Conservation (phyloP, 179 eudicot species). For the Sideroxylon spinosum region DNA sequence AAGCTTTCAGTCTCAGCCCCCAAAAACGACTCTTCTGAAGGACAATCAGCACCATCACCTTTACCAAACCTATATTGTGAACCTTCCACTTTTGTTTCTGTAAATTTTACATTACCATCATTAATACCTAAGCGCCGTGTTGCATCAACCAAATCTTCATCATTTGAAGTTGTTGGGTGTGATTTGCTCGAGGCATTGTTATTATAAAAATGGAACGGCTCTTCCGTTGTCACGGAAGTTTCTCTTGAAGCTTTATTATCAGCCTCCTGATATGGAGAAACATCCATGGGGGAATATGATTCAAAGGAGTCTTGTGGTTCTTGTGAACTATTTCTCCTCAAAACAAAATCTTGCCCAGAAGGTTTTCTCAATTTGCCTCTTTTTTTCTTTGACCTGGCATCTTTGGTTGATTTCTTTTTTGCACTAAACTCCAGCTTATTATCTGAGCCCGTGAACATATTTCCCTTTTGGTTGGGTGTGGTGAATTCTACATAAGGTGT, state of each 20-base stretch:
- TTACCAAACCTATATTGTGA: conserved; percentile 19
- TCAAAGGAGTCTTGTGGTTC: conserved; percentile 43
- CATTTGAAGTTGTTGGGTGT: conserved; percentile 26
- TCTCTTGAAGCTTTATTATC: conserved; percentile 35
- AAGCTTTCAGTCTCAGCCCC: conserved; percentile 63
- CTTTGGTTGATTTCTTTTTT: conserved; percentile 41
- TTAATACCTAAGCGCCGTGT: conserved; percentile 31
- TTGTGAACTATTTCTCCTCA: conserved; percentile 26
- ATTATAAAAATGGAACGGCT: conserved; percentile 20
- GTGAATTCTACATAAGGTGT: conserved; percentile 39
- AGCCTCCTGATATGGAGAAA: conserved; percentile 75
- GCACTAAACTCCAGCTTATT: conserved; percentile 39
- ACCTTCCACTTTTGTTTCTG: conserved; percentile 19
- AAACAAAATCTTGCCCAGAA: conserved; percentile 31
- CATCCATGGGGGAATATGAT: conserved; percentile 91
- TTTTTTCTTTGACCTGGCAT: conserved; percentile 46
- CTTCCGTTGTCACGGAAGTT: conserved; percentile 49
- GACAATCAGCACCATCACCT: conserved; percentile 25
- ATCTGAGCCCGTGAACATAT: conserved; percentile 34
- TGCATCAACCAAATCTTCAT: conserved; percentile 39
- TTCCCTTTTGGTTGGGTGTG: conserved; percentile 35
- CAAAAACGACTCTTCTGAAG: conserved; percentile 38
- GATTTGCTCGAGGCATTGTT: conserved; percentile 33
- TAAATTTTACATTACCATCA: conserved; percentile 16
- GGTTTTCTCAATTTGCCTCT: conserved; percentile 50